Percentiles rank a stretch among this genome's conserved stretches.
Conservation (phyloP, 202 grass and related monocot genomes). For the Carex arenaria region DNA sequence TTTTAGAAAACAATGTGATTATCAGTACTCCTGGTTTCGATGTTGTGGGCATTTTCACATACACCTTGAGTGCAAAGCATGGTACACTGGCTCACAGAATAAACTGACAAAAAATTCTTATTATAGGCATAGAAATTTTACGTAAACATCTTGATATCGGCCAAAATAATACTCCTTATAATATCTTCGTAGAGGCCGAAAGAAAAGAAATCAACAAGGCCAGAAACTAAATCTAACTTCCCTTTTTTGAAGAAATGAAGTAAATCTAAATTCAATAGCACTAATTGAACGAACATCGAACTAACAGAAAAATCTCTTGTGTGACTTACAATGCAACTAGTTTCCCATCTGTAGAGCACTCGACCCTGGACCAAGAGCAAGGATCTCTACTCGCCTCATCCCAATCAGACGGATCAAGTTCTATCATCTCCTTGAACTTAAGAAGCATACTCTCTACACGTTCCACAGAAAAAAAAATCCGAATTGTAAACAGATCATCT, state of each 20-base stretch:
- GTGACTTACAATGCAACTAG: conserved; percentile 57
- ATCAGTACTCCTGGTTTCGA: not conserved
- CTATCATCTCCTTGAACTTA: conserved; percentile 39
- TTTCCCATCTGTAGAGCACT: conserved; percentile 50
- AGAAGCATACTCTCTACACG: conserved; percentile 47
- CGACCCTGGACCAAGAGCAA: conserved; percentile 55
- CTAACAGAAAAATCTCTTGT: not conserved
- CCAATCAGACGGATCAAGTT: conserved; percentile 42
- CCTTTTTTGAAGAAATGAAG: not conserved
- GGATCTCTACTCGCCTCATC: conserved; percentile 26
- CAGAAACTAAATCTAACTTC: not conserved
- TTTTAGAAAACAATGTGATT: not conserved
- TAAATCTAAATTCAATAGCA: conserved; percentile 2
- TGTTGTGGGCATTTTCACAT: conserved; percentile 14
- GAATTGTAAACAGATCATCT: not conserved
- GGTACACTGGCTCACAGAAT: not conserved
- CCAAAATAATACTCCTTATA: not conserved
- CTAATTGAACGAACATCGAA: conserved; percentile 3
- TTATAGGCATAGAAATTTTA: not conserved
- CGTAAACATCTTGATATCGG: not conserved
- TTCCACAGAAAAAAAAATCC: conserved; percentile 11
- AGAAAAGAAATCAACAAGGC: not conserved
- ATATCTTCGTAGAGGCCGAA: not conserved
- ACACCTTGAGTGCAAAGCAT: not conserved
- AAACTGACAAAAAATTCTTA: not conserved